A percentile compares a stretch with the other conserved stretches of the same genome.
These are phyloP conservation scores for Cordyceps fumosorosea DNA, from an alignment of 2,329 filamentous ascomycete genomes.

Conservation along the genomic window DNA sequence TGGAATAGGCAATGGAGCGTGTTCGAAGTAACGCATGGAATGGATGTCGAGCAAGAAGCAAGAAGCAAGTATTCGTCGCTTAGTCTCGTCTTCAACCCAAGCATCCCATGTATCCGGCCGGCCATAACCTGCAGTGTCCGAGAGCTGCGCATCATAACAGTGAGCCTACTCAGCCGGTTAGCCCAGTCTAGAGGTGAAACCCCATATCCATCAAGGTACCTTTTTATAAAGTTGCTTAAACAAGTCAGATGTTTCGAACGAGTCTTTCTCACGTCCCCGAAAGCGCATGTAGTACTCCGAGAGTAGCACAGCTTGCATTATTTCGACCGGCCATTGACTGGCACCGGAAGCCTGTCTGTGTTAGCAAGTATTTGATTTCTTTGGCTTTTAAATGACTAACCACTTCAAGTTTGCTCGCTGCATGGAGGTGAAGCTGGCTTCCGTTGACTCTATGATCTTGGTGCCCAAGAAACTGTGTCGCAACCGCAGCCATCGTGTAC, in stretches of 20 bases:
- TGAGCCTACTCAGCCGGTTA: slow-evolving; percentile 1
- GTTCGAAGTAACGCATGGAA: slow-evolving; percentile 48
- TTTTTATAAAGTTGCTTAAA: slow-evolving; percentile 47
- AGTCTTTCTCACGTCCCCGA: slow-evolving; percentile 42
- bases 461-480: slow-evolving; percentile 42
- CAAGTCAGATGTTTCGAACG: slow-evolving; percentile 39
- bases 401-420: slow-evolving; percentile 41
- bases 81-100: slow-evolving; percentile 48
- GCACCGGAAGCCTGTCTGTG: slow-evolving; percentile 31
- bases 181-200: slow-evolving; percentile 9
- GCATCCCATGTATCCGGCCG: slow-evolving; percentile 28
- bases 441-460: slow-evolving; percentile 45
- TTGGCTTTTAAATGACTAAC: slow-evolving; percentile 33
- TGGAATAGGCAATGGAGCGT: slow-evolving; percentile 28
- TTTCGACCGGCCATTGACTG: slow-evolving; percentile 39
- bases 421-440: slow-evolving; percentile 44
- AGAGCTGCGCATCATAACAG: background rate
- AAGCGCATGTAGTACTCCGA: slow-evolving; percentile 51
- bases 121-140: background rate
- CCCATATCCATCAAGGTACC: slow-evolving; percentile 33
- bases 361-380: slow-evolving; percentile 12
- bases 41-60: slow-evolving; percentile 54
- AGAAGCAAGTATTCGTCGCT: slow-evolving; percentile 46
- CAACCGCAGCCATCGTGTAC: slow-evolving; percentile 52
- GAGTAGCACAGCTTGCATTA: slow-evolving; percentile 48